Evolutionary conservation across 345 rosid genomes (phyloP).

Genomic region (Citrus glauca): DNA sequence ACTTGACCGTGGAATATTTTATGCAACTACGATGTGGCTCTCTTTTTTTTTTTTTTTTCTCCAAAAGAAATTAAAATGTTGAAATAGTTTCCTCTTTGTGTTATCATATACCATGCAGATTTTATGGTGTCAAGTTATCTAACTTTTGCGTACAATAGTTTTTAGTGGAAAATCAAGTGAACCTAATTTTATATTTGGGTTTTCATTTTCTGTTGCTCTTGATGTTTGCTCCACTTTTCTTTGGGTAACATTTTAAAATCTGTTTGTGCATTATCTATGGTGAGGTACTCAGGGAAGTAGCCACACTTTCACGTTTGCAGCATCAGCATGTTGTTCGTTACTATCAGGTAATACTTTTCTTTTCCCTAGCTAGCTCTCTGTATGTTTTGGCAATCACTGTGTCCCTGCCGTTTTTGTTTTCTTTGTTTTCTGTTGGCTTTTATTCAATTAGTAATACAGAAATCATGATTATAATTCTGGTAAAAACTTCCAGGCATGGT

Average conservation of each 20-base stretch:
- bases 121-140: not conserved
- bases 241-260: slow-evolving; percentile 4
- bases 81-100: not conserved
- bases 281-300: slow-evolving; percentile 80
- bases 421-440: not conserved
- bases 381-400: slow-evolving; percentile 17
- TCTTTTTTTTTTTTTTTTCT: not conserved
- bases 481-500: slow-evolving; percentile 77
- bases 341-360: slow-evolving; percentile 64
- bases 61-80: not conserved
- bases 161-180: slow-evolving; percentile 2
- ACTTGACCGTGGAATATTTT: not conserved
- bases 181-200: slow-evolving; percentile 6
- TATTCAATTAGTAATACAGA: not conserved
- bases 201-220: not conserved
- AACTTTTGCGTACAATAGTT: not conserved
- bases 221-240: not conserved
- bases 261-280: slow-evolving; percentile 21
- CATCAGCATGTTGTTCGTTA: slow-evolving; percentile 99
- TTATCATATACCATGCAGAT: not conserved
- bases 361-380: slow-evolving; percentile 3
- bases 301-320: slow-evolving; percentile 94
- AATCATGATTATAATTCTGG: slow-evolving; percentile 24
- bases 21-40: not conserved
- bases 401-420: not conserved